Base-by-base conservation (phyloP, 352 stramenopile genomes). In the Globisporangium okanoganense region DNA sequence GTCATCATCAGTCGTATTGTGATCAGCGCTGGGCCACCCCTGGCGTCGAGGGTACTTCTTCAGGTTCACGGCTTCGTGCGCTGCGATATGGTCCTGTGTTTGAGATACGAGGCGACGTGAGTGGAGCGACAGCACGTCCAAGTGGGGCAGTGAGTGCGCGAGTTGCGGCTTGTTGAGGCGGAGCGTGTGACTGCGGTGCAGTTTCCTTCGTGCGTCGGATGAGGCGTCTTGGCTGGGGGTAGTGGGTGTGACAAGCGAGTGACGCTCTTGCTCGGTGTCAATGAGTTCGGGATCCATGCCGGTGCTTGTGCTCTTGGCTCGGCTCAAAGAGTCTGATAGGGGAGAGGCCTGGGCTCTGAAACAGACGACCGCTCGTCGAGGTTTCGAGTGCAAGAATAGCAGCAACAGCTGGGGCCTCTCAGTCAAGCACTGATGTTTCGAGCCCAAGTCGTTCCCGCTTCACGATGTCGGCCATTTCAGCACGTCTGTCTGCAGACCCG, bases 101-200 rank as follows among this genome's bases (percentile, higher is more conserved):
- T 72, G 38, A 18, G 71, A 64, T 24, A 89, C 61, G 29, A 89
- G 62, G 2, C 75, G 79, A 29, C 71, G 80, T 0, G 76, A 83
- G n/a, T 89, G 79, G 16, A 92, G 68, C 1, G 75, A 77, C 10
- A 92, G 48, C 20, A 89, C 79, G 40, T 92, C 82, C 31, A 92
- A 38, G 48, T 87, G 88, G 22, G 82, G 82, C 41, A 27, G 27
- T 3, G 18, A 18, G 16, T 55, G 25, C 27, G 48, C 24, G 27
- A 40, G 27, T 12, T 40, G 48, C 18, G 27, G 48, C 27, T 38
- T 41, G 48, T 41, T 55, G 24, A 55, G 16, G 27, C 27, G 48
- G 2, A 27, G n/a, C 16, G 48, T 27, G 27, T 55, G 48, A 27
- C 27, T 55, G 2, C 9, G 48, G 14, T 40, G 27, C 7, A 55